Evolutionary conservation across 129 eudicot species (phyloP).

Genomic region (Flaveria brownii): DNA sequence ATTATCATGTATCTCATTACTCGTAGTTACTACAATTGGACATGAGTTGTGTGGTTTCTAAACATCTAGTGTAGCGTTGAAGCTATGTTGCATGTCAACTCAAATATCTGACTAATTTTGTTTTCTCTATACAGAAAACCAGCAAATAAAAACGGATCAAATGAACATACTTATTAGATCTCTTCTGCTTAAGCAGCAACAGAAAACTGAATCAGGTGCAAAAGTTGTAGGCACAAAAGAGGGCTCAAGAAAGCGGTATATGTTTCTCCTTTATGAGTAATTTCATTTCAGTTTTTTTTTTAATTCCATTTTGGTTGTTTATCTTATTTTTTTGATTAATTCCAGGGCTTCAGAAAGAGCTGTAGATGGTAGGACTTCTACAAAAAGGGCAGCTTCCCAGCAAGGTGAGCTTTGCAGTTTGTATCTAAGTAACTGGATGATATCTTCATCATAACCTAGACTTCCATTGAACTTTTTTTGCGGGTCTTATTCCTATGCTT

Average conservation of each 20-base stretch:
- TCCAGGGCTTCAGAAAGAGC: slow-evolving; percentile 66
- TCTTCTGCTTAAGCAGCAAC: slow-evolving; percentile 64
- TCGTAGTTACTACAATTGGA: background rate
- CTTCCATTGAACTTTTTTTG: background rate
- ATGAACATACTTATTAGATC: slow-evolving; percentile 83
- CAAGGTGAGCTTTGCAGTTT: slow-evolving; percentile 48
- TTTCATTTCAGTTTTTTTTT: background rate
- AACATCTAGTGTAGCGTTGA: background rate
- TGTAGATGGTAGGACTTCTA: slow-evolving; percentile 62
- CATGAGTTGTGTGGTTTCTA: slow-evolving; percentile 1
- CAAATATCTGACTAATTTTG: slow-evolving; percentile 11
- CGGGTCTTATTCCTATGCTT: slow-evolving; percentile 10
- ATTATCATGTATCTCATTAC: background rate
- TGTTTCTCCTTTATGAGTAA: background rate
- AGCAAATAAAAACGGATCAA: slow-evolving; percentile 78
- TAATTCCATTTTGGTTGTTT: slow-evolving; percentile 12
- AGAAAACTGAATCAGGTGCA: slow-evolving; percentile 52
- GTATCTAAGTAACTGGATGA: background rate
- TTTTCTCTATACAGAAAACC: slow-evolving; percentile 50
- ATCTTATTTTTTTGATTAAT: background rate
- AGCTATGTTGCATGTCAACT: slow-evolving; percentile 8
- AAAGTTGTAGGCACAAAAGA: slow-evolving; percentile 47
- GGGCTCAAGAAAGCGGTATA: slow-evolving; percentile 67
- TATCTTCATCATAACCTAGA: background rate
- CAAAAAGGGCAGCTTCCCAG: slow-evolving; percentile 58